Base-by-base conservation (phyloP, 164 flowering plant species). In the Chimonanthus salicifolius region DNA sequence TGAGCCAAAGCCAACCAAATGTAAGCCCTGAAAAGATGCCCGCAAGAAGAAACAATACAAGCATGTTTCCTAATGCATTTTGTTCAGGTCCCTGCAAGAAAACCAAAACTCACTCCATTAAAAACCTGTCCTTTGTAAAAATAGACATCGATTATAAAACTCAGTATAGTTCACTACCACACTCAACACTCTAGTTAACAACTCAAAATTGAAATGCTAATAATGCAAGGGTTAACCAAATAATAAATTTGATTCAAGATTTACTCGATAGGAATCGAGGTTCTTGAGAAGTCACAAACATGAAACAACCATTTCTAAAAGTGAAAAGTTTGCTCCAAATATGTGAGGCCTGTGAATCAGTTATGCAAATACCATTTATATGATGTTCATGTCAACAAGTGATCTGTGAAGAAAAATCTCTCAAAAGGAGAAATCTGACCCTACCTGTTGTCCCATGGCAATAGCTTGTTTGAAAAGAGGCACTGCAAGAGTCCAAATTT, bases 11-110 rank as follows among this genome's bases (percentile, higher is more conserved):
- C 92, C 90, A 88, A 67, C 82, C 89, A 65, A 87, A 83, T 50
- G 82, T 47, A 7, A 85, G 88, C 2, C 94, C 94, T 0, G 84
- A 47, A 76, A 85, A 85, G 65, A 88, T 71, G 16, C 92, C 92
- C 0, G 72, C 85, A 2, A 87, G 13, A 44, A 88, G 78, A 69
- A 46, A 88, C 13, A 83, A 50, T 47, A 83, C 83, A 2, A 90
- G 85, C 77, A 88, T 67, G 75, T 88, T 90, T 0, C 94, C 94
- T 75, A 90, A 77, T 0, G 90, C 92, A 76, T 87, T 88, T 75
- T 83, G 87, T 77, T 90, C 92, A 11, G 89, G 90, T 10, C 90
- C 94, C 90, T 89, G 64, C 71, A 80, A 72, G 74, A 47, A 49
- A 76, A 48, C 47, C 45, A 21, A n/a, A 63, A 2, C 47, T 13